phyloP scores from a whole-genome alignment of 2,329 filamentous ascomycete genomes.

The Truncatella angustata region DNA sequence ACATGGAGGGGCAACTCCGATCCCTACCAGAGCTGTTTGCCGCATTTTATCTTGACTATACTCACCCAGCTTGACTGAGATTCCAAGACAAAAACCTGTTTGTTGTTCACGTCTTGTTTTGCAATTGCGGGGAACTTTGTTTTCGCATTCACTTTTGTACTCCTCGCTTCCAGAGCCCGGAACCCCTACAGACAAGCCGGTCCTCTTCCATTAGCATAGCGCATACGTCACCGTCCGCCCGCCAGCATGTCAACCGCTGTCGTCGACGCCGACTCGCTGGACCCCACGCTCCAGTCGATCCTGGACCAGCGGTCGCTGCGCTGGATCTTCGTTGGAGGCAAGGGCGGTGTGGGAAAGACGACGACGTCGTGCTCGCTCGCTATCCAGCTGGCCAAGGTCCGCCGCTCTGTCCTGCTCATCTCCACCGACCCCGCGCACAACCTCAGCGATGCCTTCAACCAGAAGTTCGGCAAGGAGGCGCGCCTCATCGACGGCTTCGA shows the following conservation, averaged over 20 bases:
- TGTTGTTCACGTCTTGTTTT: neutral
- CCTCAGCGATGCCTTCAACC: slow-evolving; percentile 93
- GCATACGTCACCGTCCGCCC: neutral
- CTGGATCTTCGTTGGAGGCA: slow-evolving; percentile 99
- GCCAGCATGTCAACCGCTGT: slow-evolving; percentile 34
- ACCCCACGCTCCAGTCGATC: slow-evolving; percentile 90
- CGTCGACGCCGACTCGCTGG: slow-evolving; percentile 69
- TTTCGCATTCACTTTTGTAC: neutral
- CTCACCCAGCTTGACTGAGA: no score
- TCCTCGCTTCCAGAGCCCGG: neutral
- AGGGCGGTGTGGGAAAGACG: slow-evolving; percentile 97
- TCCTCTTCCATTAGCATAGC: neutral
- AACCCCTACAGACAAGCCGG: neutral
- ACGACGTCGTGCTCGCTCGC: slow-evolving; percentile 99
- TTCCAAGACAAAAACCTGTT: no score
- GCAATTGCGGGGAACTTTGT: neutral
- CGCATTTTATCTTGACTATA: neutral
- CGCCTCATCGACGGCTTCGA: slow-evolving; percentile 87
- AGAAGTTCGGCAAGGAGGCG: slow-evolving; percentile 99
- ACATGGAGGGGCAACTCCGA: neutral
- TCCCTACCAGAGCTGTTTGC: neutral
- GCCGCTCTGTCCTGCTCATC: slow-evolving; percentile 94
- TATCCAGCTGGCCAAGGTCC: slow-evolving; percentile 92
- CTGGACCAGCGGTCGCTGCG: slow-evolving; percentile 92
- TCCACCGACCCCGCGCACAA: slow-evolving; percentile 98